Evolutionary conservation across 805 yeast genomes (phyloP), one percentile per base, ranked within the genome.

Genomic region (Saturnispora diversa): DNA sequence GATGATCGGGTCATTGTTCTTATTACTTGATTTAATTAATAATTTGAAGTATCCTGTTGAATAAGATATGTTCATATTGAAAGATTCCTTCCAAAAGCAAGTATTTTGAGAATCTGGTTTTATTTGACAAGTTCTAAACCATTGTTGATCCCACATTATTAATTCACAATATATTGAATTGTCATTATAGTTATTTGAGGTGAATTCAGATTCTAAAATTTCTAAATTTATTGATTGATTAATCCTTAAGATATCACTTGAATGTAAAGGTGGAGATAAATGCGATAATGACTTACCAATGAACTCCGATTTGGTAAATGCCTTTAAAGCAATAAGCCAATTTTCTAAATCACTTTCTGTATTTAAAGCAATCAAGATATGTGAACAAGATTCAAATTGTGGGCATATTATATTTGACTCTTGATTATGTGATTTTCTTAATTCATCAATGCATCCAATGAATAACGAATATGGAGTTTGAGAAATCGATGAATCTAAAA

Each of bases 81-180:
- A 82, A 33, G 69, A 74, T 52, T 88, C 95, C 53, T 87, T 75
- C 92, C 95, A 88, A 54, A 84, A 84, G 1, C 94, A 88, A 4
- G 42, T 28, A 40, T 69, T 68, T 0, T 57, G 48, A 3, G 58
- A 49, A 10, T 58, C 43, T 34, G 70, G 63, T 27, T 66, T 62
- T 0, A 80, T 80, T 6, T 74, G 65, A 2, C 87, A 79, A 0
- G 96, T 84, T 48, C 86, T 66, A 28, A 83, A 84, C 85, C 90
- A 82, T 1, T 81, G 75, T 35, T 74, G 67, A 15, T 74, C 78
- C 81, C 92, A 82, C 56, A 84, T 67, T 13, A 70, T 63, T 2
- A 87, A 65, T 50, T 86, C 95, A 2, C 83, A 75, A 52, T 84
- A 88, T 1, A 79, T 50, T 45, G 49, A 52, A 2, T 37, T 26